phyloP scores from a whole-genome alignment of 148 eudicot genomes.

The Fagopyrum esculentum region DNA sequence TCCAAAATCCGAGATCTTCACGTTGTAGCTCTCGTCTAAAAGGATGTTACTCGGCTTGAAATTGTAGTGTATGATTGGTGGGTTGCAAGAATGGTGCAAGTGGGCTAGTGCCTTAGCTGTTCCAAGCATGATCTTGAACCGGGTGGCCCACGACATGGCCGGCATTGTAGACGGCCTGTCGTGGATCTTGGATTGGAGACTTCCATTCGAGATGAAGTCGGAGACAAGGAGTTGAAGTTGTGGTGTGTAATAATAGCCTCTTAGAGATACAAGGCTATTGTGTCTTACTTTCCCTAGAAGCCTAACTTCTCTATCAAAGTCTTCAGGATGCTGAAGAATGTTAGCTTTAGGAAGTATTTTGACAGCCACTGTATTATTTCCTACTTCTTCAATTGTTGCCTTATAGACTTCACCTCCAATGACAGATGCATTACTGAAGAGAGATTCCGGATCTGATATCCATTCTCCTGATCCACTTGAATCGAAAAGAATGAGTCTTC shows the following conservation, averaged over 20 bases:
- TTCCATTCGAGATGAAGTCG: constrained; percentile 55
- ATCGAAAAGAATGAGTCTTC: constrained; percentile 71
- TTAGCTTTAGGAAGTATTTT: constrained; percentile 50
- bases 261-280: constrained; percentile 50
- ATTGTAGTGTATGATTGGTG: constrained; percentile 84
- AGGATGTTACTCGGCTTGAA: constrained; percentile 83
- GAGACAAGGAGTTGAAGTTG: constrained; percentile 73
- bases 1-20: constrained; percentile 81
- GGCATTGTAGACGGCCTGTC: constrained; percentile 34
- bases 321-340: constrained; percentile 61
- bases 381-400: constrained; percentile 50
- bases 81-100: constrained; percentile 75
- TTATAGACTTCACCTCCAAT: constrained; percentile 85
- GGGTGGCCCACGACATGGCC: constrained; percentile 56
- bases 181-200: constrained; percentile 59
- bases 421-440: constrained; percentile 55
- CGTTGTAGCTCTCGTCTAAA: constrained; percentile 60
- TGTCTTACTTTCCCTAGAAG: constrained; percentile 69
- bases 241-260: constrained; percentile 95
- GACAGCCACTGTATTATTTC: constrained; percentile 45
- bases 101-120: constrained; percentile 82
- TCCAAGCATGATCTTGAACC: constrained; percentile 73
- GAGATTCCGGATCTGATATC: constrained; percentile 39
- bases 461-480: constrained; percentile 47
- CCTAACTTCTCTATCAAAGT: constrained; percentile 72